Evolutionary conservation across 352 stramenopile genomes (phyloP).

Genomic region (Achlya hypogyna): DNA sequence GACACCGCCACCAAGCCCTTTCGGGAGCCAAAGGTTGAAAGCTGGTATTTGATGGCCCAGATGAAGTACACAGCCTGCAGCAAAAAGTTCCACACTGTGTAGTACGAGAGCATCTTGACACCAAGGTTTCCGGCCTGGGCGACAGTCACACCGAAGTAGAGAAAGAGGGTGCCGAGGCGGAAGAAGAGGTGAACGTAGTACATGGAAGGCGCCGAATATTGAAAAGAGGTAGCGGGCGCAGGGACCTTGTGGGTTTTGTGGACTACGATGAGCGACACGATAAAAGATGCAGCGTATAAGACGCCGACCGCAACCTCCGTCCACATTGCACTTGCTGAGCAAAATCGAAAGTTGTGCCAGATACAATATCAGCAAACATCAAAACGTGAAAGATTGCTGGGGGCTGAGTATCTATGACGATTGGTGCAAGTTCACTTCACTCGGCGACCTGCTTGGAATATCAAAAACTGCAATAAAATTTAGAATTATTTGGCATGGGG

Average conservation of each 20-base stretch:
- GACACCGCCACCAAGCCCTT: neutral
- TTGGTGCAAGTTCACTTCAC: too few relatives aligned
- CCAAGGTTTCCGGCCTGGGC: neutral
- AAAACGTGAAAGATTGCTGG: too few relatives aligned
- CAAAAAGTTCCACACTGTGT: constrained; percentile 6
- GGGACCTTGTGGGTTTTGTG: neutral
- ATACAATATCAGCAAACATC: too few relatives aligned
- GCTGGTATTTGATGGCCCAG: constrained; percentile 7
- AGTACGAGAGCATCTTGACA: neutral
- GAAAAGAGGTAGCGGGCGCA: neutral
- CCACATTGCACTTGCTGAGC: too few relatives aligned
- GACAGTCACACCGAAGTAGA: constrained; percentile 9
- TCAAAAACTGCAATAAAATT: too few relatives aligned
- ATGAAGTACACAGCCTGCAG: neutral
- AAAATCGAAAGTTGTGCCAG: too few relatives aligned
- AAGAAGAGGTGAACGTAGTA: neutral
- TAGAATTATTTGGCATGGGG: too few relatives aligned
- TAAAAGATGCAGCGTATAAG: neutral
- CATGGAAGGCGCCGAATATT: neutral
- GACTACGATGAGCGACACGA: neutral
- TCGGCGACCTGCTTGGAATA: too few relatives aligned
- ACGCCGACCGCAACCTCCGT: too few relatives aligned
- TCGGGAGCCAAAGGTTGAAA: neutral
- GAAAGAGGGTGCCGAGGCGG: neutral
- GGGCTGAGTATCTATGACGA: too few relatives aligned